Conservation (phyloP, 768 basidiomycete species). For the Tremella yokohamensis region DNA sequence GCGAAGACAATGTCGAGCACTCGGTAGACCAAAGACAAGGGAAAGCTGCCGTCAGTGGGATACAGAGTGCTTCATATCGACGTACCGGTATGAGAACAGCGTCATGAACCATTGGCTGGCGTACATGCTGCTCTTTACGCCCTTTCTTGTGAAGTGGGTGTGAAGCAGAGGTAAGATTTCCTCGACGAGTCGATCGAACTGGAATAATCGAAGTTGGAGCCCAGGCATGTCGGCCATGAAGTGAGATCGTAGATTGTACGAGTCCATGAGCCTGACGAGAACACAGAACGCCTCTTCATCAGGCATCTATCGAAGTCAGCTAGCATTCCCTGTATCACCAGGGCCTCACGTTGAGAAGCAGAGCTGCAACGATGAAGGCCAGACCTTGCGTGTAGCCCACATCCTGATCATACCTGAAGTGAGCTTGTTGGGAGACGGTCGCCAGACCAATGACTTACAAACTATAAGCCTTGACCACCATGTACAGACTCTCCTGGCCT, state of each 20-base stretch:
- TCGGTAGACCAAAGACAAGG: constrained; percentile 86
- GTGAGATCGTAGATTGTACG: constrained; percentile 92
- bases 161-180: constrained; percentile 89
- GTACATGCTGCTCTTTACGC: constrained; percentile 96
- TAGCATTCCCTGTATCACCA: constrained; percentile 1
- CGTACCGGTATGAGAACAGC: constrained; percentile 87
- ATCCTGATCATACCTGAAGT: constrained; percentile 69
- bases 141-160: constrained; percentile 87
- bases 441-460: constrained; percentile 58
- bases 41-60: constrained; percentile 62
- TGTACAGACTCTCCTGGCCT: constrained; percentile 95
- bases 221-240: constrained; percentile 99
- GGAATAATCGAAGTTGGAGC: constrained; percentile 76
- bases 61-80: constrained; percentile 3
- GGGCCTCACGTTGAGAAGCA: constrained; percentile 75
- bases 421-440: not conserved
- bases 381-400: constrained; percentile 98
- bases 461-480: constrained; percentile 95
- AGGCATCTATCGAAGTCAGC: too few species aligned
- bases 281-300: constrained; percentile 98
- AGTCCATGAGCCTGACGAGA: constrained; percentile 88
- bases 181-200: constrained; percentile 93
- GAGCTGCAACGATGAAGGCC: constrained; percentile 90
- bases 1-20: constrained; percentile 96
- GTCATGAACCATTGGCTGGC: constrained; percentile 99